phyloP scores from a whole-genome alignment of 2,329 filamentous ascomycete species.

The Akanthomyces dipterigenus region DNA sequence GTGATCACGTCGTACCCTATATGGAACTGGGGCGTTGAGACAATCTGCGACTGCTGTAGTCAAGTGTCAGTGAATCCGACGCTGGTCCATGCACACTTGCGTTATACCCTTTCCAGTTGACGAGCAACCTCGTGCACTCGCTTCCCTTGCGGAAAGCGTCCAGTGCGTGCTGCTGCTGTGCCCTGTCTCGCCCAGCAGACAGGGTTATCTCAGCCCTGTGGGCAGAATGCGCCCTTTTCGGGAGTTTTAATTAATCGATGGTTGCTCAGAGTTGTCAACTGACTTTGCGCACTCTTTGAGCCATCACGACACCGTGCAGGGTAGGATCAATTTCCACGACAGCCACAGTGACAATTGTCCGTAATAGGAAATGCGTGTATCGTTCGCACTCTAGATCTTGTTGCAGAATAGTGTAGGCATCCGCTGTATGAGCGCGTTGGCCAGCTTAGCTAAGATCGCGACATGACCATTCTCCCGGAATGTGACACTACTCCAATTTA shows the following conservation, averaged over 20 bases:
- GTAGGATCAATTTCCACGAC: not conserved
- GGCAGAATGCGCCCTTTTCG: not conserved
- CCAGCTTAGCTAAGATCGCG: slow-evolving; percentile 6
- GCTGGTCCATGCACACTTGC: not conserved
- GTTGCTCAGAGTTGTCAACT: not conserved
- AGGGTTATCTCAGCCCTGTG: not conserved
- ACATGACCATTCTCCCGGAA: not conserved
- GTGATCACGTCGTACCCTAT: not conserved
- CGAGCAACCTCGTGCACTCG: not conserved
- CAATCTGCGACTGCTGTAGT: too few species aligned
- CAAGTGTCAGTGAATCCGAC: not conserved
- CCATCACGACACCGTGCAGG: not conserved
- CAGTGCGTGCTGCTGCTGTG: not conserved
- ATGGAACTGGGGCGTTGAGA: not conserved
- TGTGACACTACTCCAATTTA: not conserved
- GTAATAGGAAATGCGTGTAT: not conserved
- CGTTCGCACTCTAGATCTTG: not conserved
- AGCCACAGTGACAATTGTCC: not conserved
- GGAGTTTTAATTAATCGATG: not conserved
- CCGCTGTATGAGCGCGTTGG: not conserved
- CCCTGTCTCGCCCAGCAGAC: not conserved
- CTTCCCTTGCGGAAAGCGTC: not conserved
- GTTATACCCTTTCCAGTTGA: not conserved
- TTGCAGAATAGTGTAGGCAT: not conserved
- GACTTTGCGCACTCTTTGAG: not conserved